phyloP scores from a whole-genome alignment of 768 basidiomycete species.

The Leucocoprinus sp. region DNA sequence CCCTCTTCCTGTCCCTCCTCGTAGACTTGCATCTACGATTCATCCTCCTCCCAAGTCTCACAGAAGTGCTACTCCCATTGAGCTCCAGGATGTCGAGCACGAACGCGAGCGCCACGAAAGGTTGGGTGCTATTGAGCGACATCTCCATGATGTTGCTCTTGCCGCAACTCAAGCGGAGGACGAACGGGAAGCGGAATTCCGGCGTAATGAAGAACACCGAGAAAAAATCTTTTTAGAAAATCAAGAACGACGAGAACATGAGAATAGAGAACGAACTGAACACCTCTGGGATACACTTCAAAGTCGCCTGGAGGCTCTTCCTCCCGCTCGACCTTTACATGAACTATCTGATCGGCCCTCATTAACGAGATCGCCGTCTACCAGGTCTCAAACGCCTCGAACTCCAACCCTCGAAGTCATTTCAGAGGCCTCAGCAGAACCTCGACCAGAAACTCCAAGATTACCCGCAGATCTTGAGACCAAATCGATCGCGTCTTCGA shows the following conservation, averaged over 20 bases:
- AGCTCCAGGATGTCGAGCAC: conserved; percentile 32
- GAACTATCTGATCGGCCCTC: conserved; percentile 4
- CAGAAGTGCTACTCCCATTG: conserved; percentile 29
- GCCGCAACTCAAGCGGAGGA: conserved; percentile 54
- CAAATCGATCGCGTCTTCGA: conserved; percentile 28
- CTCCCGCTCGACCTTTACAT: conserved; percentile 15
- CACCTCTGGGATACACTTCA: conserved; percentile 35
- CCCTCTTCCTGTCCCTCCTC: conserved; percentile 8
- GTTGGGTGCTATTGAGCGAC: conserved; percentile 46
- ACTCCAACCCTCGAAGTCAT: no score
- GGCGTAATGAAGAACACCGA: conserved; percentile 55
- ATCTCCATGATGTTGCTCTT: conserved; percentile 38
- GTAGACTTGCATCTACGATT: conserved; percentile 3
- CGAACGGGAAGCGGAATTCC: conserved; percentile 56
- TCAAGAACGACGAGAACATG: conserved; percentile 50
- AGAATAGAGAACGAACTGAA: conserved; percentile 43
- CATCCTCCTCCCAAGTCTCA: conserved; percentile 17
- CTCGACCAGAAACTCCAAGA: background rate
- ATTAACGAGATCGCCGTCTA: conserved; percentile 2
- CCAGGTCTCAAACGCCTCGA: conserved; percentile 2
- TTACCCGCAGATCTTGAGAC: conserved; percentile 17
- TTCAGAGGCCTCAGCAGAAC: conserved; percentile 9
- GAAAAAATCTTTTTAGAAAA: conserved; percentile 51
- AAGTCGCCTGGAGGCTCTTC: conserved; percentile 28
- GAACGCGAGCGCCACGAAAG: conserved; percentile 49